Evolutionary conservation across 2,329 filamentous ascomycete genomes (phyloP), one percentile per base, ranked within the genome.

Genomic region (Sclerotinia sclerotiorum): DNA sequence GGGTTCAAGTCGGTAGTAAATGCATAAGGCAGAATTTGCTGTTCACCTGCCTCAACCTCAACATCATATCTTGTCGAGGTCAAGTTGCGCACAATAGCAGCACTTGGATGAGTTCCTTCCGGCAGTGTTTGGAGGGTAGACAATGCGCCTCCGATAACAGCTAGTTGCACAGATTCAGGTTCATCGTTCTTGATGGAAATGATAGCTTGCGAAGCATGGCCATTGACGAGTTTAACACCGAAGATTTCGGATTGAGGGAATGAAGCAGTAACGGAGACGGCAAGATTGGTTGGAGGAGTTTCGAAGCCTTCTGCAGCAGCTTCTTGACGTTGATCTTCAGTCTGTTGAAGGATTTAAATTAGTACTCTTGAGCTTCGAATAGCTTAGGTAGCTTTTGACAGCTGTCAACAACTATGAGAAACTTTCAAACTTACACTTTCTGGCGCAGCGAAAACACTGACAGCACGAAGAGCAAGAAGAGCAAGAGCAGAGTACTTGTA

Each of bases 181-280:
- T 99, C 95, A 71, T 92, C 84, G 84, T 99, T 99, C 79, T 84
- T 87, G 79, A 99, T 84, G 76, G 93, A 88, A 75, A 99, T 82
- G 66, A 96, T 81, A 48, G 93, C 90, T 79, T 91, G 88, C 72
- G 93, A 97, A 54, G 93, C 88, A 73, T 90, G 89, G 77, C 93
- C 93, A 79, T 99, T 99, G 84, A 98, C 87, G 74, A 98, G 88
- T 87, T 97, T 97, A 75, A 98, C 88, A 76, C 94, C 95, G 75
- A 97, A 95, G 44, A 97, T 89, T 81, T 84, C 73, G 82, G 89
- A 79, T 77, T 90, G 83, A 81, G 87, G 81, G 83, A 88, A 86
- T 79, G 83, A 84, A 69, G 89, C 85, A 73, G 85, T 84, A 74
- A 90, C 81, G 67, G 88, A 86, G 79, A 91, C 88, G 72, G 88